These are phyloP conservation scores for Elongisporangium undulatum DNA, from an alignment of 352 stramenopile species.

Conservation along the genomic window DNA sequence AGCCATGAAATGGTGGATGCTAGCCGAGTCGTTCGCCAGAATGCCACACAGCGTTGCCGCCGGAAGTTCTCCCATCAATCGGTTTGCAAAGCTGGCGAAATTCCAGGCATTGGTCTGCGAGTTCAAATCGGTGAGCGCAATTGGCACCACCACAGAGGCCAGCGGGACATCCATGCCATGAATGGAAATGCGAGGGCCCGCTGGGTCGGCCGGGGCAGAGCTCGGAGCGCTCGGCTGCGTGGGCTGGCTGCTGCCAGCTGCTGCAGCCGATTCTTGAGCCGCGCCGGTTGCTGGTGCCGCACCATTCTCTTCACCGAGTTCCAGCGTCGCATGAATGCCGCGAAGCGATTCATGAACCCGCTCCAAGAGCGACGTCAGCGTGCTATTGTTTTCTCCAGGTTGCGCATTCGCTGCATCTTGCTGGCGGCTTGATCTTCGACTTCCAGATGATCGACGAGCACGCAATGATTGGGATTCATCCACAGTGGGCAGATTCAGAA, in stretches of 20 bases:
- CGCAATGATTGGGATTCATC: background rate
- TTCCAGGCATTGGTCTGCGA: slow-evolving; percentile 48
- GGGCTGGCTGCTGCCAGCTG: slow-evolving; percentile 2
- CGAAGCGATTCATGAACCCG: slow-evolving; percentile 19
- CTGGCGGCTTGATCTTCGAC: background rate
- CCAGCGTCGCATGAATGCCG: slow-evolving; percentile 2
- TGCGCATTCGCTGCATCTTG: slow-evolving; percentile 1
- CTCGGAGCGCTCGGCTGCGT: background rate
- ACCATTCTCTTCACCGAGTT: slow-evolving; percentile 1
- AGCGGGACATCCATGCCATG: slow-evolving; percentile 29
- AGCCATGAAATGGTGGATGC: slow-evolving; percentile 50
- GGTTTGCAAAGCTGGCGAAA: slow-evolving; percentile 46
- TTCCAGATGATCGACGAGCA: background rate
- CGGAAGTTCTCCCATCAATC: slow-evolving; percentile 37
- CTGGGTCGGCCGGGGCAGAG: slow-evolving; percentile 1
- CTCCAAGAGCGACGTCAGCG: slow-evolving; percentile 15
- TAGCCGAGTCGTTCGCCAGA: slow-evolving; percentile 34
- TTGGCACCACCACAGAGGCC: slow-evolving; percentile 52
- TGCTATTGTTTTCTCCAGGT: background rate
- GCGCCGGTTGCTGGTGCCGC: background rate
- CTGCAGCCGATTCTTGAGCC: slow-evolving; percentile 3
- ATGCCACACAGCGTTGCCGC: slow-evolving; percentile 50
- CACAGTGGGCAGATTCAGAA: background rate
- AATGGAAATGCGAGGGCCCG: slow-evolving; percentile 23
- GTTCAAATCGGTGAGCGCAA: slow-evolving; percentile 35